Evolutionary conservation across 1,284 basidiomycete genomes (phyloP), one percentile per base, ranked within the genome.

Genomic region (Boletus hoseneyae): DNA sequence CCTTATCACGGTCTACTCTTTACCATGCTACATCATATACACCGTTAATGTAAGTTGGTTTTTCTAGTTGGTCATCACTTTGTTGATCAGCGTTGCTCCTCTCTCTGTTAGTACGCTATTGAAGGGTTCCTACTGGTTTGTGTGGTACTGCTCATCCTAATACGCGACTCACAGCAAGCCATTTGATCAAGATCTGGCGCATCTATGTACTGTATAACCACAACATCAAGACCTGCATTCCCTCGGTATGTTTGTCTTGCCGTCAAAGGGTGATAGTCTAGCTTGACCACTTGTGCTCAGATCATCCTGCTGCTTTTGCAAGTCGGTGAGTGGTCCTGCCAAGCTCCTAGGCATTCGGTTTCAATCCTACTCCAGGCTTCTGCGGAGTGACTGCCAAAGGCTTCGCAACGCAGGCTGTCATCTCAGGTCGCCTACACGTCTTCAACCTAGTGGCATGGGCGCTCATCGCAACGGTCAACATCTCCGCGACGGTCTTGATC

Each of bases 11-110:
- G 0, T 9, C 3, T 52, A 50, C 16, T 43, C 48, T 1, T 18
- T 65, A 1, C 33, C 58, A n/a, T 50, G 55, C 27, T 61, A 65
- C n/a, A 47, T 45, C 36, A 51, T 65, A 46, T 61, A 39, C 30
- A 35, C 47, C 6, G 4, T 63, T 6, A 59, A 61, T 23, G 59
- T 56, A 27, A 35, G 59, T 25, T 25, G 4, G 4, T 25, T 36
- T 12, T 38, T 7, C 2, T 3, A 5, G 15, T 39, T 6, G 29
- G 23, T 13, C 13, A 2, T 38, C 5, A 11, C 9, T 21, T 4
- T 33, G 18, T 29, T 50, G 27, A 55, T 7, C 10, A 6, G 29
- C 3, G n/a, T 30, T 34, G 13, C 9, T n/a, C 7, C 6, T 41
- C 2, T 41, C 7, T 19, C n/a, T 10, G 3, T 18, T 5, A 61